A percentile compares a stretch with the other conserved stretches of the same genome.
Evolutionary conservation across 2,329 filamentous ascomycete species (phyloP).

Genomic region (Hypoxylon sp.): DNA sequence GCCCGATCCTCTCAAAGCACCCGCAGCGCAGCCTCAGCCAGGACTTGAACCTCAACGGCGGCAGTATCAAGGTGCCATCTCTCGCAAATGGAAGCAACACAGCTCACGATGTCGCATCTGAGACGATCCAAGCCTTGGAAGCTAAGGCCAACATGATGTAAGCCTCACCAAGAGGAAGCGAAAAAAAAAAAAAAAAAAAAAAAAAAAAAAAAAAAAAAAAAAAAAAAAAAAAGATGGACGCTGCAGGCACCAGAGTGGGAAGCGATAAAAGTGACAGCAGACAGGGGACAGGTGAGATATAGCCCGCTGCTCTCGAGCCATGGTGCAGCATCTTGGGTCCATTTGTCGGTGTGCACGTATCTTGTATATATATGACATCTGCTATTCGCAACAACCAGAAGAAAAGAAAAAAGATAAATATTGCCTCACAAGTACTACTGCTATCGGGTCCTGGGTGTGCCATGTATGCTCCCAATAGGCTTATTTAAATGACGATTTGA

Average conservation of each 20-base stretch:
- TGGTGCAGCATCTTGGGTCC: slow-evolving; percentile 3
- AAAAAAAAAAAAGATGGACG: too few species aligned
- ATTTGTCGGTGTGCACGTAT: slow-evolving; percentile 23
- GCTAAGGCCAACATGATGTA: slow-evolving; percentile 50
- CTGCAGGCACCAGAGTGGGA: background rate
- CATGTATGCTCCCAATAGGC: too few species aligned
- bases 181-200: background rate
- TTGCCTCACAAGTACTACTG: too few species aligned
- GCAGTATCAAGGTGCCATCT: slow-evolving; percentile 27
- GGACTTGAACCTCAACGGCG: slow-evolving; percentile 48
- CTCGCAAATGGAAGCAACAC: slow-evolving; percentile 36
- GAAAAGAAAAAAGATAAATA: background rate
- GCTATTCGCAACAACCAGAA: slow-evolving; percentile 3
- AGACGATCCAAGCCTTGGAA: slow-evolving; percentile 50
- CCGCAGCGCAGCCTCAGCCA: slow-evolving; percentile 58
- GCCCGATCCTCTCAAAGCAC: slow-evolving; percentile 69
- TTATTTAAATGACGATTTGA: too few species aligned
- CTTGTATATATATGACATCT: slow-evolving; percentile 11
- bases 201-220: too few species aligned
- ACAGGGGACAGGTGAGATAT: slow-evolving; percentile 1
- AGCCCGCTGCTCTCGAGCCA: slow-evolving; percentile 7
- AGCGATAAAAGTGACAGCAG: too few species aligned
- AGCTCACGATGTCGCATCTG: slow-evolving; percentile 36
- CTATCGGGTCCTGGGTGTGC: too few species aligned
- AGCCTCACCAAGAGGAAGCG: too few species aligned